These are phyloP conservation scores for Eucalyptus curtisii DNA, from an alignment of 345 rosid species.

Conservation along the genomic window DNA sequence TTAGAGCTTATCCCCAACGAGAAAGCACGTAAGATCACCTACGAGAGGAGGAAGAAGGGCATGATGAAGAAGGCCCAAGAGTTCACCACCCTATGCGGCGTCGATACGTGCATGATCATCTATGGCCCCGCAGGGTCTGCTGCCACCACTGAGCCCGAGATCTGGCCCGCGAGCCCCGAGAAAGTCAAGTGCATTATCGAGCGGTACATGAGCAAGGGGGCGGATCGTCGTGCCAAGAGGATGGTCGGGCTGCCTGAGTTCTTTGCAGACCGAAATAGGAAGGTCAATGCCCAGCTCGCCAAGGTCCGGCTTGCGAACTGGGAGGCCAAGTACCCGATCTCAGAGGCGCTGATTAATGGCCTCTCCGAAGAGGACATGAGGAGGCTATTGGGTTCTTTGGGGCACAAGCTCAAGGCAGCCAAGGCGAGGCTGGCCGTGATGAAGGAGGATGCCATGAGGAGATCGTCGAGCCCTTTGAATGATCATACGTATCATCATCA, in stretches of 20 bases:
- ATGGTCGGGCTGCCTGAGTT: background rate
- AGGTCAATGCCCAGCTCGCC: background rate
- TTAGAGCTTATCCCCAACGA: constrained; percentile 13
- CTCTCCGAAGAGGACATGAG: background rate
- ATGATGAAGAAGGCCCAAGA: constrained; percentile 15
- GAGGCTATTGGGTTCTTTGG: background rate
- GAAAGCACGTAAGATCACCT: constrained; percentile 5
- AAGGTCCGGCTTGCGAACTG: background rate
- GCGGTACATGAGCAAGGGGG: background rate
- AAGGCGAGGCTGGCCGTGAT: background rate
- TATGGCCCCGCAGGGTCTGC: background rate
- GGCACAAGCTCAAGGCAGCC: background rate
- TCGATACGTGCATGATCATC: constrained; percentile 14
- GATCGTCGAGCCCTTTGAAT: background rate
- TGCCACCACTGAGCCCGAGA: background rate
- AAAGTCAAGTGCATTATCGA: constrained; percentile 2
- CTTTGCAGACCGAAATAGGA: background rate
- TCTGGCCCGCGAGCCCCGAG: constrained; percentile 1
- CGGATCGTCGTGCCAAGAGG: background rate
- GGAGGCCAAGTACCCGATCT: background rate
- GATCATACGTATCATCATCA: background rate
- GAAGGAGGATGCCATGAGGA: background rate
- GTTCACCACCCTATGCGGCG: constrained; percentile 10
- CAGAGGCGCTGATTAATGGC: background rate
- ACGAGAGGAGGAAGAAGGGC: constrained; percentile 14